A percentile compares a stretch with the other conserved stretches of the same genome.
Evolutionary conservation across 306 rosid species (phyloP).

Genomic region (Pyrus betulifolia): DNA sequence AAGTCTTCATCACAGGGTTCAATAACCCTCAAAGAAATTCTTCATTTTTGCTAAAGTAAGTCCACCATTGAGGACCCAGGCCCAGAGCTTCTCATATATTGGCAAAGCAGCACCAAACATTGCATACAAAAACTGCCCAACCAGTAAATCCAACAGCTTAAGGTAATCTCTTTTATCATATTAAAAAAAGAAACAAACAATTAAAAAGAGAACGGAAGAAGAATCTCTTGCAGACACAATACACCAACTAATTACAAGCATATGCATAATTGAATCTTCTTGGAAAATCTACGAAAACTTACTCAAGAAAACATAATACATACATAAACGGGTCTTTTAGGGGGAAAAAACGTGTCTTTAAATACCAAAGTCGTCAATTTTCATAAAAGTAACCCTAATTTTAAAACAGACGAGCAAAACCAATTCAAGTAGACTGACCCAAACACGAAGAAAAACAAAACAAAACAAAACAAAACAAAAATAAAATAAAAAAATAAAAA

Average conservation of each 20-base stretch:
- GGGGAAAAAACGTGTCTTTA: background rate
- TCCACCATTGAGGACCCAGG: background rate
- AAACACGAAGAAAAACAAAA: background rate
- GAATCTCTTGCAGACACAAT: background rate
- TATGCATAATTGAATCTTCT: background rate
- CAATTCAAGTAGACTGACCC: background rate
- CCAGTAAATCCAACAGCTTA: conserved; percentile 5
- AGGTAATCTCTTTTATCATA: background rate
- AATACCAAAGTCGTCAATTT: background rate
- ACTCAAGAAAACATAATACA: background rate
- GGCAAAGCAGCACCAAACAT: background rate
- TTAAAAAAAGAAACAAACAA: background rate
- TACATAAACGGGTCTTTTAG: background rate
- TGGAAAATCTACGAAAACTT: background rate
- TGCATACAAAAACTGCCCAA: background rate
- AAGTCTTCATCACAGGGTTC: background rate
- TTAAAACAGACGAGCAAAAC: background rate
- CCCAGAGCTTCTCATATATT: background rate
- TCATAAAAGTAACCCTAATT: background rate
- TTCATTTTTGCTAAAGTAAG: background rate
- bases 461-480: too few species aligned
- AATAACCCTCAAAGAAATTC: background rate
- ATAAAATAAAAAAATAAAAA: too few species aligned
- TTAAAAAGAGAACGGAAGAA: background rate
- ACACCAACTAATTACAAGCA: background rate